Percentiles rank a stretch among this genome's conserved stretches.
Conservation (phyloP, 805 yeast genomes). For the Cyberlindnera subsufficiens region DNA sequence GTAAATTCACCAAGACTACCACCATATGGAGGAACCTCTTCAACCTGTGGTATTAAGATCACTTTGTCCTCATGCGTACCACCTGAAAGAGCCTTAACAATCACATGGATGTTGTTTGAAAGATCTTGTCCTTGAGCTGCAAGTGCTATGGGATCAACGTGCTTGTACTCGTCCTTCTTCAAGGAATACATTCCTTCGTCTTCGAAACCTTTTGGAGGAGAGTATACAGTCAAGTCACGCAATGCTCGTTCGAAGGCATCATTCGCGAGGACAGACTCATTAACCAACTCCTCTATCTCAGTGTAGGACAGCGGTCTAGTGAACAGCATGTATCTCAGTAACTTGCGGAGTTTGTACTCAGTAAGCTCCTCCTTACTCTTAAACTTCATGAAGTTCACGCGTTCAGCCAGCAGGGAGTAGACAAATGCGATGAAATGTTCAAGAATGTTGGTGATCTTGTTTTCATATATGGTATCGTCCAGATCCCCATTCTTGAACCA, state of each 20-base stretch:
- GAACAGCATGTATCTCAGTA: constrained; percentile 46
- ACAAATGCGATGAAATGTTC: constrained; percentile 76
- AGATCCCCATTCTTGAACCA: constrained; percentile 38
- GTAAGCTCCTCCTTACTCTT: constrained; percentile 24
- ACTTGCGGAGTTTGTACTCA: constrained; percentile 28
- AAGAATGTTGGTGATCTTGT: constrained; percentile 49
- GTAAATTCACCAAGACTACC: constrained; percentile 43
- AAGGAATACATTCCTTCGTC: constrained; percentile 66
- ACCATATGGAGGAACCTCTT: constrained; percentile 26
- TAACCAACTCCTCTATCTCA: constrained; percentile 33
- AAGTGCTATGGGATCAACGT: constrained; percentile 54
- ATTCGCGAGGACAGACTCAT: constrained; percentile 38
- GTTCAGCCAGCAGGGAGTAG: constrained; percentile 65
- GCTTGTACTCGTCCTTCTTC: constrained; percentile 37
- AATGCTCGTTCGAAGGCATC: constrained; percentile 50
- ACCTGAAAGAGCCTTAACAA: constrained; percentile 38
- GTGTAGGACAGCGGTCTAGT: constrained; percentile 51
- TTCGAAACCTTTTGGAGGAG: constrained; percentile 58
- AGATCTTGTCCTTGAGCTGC: constrained; percentile 40
- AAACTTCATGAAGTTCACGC: constrained; percentile 49
- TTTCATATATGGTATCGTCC: constrained; percentile 41
- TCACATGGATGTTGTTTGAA: constrained; percentile 43
- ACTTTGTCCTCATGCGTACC: constrained; percentile 25
- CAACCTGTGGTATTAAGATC: constrained; percentile 42
- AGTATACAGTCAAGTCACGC: constrained; percentile 51